Evolutionary conservation across 2,329 filamentous ascomycete genomes (phyloP).

Genomic region (Ambrosiella xylebori): DNA sequence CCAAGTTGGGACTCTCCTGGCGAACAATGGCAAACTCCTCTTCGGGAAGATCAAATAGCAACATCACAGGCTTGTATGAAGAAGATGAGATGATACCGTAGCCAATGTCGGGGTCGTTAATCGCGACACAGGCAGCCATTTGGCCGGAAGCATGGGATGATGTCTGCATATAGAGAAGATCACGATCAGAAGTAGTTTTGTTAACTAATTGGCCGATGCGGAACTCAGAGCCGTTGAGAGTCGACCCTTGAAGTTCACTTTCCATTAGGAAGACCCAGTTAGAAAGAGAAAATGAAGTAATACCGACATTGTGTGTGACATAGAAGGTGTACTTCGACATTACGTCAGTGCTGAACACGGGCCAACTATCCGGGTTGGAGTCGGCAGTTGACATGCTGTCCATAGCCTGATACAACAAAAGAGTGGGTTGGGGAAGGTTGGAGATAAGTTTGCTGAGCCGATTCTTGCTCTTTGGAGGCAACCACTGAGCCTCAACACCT

Average conservation of each 20-base stretch:
- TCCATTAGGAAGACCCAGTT: constrained; percentile 49
- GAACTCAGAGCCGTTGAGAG: constrained; percentile 39
- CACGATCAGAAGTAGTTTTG: constrained; percentile 36
- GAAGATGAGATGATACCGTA: constrained; percentile 46
- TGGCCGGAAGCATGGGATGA: constrained; percentile 29
- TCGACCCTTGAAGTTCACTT: constrained; percentile 38
- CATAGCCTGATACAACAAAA: constrained; percentile 45
- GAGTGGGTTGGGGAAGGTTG: constrained; percentile 26
- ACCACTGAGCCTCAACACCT: constrained; percentile 48
- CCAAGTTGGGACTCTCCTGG: constrained; percentile 8
- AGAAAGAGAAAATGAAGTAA: constrained; percentile 41
- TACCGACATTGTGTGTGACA: constrained; percentile 41
- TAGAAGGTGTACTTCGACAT: constrained; percentile 47
- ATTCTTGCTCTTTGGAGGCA: constrained; percentile 38
- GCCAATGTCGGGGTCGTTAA: constrained; percentile 45
- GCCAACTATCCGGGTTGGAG: constrained; percentile 40
- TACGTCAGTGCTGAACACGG: constrained; percentile 43
- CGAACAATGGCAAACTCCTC: constrained; percentile 22
- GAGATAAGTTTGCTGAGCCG: constrained; percentile 25
- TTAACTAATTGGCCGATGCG: constrained; percentile 42
- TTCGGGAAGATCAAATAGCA: constrained; percentile 44
- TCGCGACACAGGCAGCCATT: constrained; percentile 35
- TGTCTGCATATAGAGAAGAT: constrained; percentile 39
- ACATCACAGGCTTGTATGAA: constrained; percentile 36
- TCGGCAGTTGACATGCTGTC: constrained; percentile 40